Evolutionary conservation across 805 yeast species (phyloP).

Genomic region (Wickerhamiella alocasiicola): DNA sequence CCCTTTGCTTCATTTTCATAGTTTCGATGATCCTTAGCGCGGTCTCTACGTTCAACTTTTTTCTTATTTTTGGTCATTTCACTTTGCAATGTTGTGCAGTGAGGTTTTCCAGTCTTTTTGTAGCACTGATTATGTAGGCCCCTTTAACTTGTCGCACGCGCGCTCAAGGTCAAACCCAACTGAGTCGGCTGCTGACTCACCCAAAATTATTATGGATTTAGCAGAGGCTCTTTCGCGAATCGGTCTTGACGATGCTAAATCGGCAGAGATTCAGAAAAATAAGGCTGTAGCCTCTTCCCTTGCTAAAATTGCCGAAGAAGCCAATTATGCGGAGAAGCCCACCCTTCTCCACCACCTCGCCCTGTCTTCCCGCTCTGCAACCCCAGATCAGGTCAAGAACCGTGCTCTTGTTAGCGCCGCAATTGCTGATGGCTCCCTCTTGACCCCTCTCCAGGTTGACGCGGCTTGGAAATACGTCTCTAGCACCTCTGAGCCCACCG

Average conservation of each 20-base stretch:
- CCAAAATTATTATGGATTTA: no score
- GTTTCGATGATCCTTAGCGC: no score
- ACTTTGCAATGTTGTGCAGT: no score
- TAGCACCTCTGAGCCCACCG: slow-evolving; percentile 33
- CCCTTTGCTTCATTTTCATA: no score
- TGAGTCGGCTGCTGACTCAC: no score
- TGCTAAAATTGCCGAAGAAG: slow-evolving; percentile 42
- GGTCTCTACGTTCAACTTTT: no score
- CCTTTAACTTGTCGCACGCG: no score
- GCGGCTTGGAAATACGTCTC: slow-evolving; percentile 63
- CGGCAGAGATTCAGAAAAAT: slow-evolving; percentile 73
- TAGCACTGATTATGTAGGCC: no score
- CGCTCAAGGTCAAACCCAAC: no score
- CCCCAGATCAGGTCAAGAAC: slow-evolving; percentile 31
- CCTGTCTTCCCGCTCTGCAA: slow-evolving; percentile 47
- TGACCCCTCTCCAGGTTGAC: slow-evolving; percentile 58
- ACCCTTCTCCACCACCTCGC: slow-evolving; percentile 70
- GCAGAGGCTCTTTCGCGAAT: slow-evolving; percentile 17
- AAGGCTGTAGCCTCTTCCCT: slow-evolving; percentile 69
- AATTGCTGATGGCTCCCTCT: slow-evolving; percentile 51
- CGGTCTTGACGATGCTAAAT: slow-evolving; percentile 31
- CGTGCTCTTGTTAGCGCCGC: slow-evolving; percentile 45
- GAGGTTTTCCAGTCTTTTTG: no score
- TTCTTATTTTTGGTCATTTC: no score
- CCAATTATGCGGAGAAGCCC: slow-evolving; percentile 40